These are phyloP conservation scores for Vicia villosa DNA, from an alignment of 306 rosid genomes.

Conservation along the genomic window DNA sequence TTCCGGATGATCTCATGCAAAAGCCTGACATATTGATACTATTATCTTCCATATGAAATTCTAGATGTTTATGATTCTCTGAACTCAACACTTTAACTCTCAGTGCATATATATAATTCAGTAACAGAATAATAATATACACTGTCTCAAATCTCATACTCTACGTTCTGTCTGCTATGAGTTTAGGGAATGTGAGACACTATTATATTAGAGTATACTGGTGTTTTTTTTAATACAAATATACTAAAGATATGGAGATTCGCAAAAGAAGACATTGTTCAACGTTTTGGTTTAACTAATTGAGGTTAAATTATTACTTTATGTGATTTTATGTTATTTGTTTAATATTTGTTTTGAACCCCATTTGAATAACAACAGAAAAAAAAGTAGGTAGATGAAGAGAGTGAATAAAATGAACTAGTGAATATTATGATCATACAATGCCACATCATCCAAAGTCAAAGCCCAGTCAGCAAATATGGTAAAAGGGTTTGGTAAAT, in stretches of 20 bases:
- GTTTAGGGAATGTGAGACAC: slow-evolving; percentile 61
- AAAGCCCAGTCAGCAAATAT: too few species aligned
- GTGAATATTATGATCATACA: too few species aligned
- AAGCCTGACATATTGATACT: slow-evolving; percentile 64
- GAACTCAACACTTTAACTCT: slow-evolving; percentile 32
- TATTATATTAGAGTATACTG: background rate
- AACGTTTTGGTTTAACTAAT: slow-evolving; percentile 62
- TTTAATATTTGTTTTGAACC: too few species aligned
- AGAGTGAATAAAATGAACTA: too few species aligned
- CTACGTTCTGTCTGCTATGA: slow-evolving; percentile 50
- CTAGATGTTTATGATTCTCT: slow-evolving; percentile 20
- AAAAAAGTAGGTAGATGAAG: too few species aligned
- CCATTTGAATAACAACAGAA: too few species aligned
- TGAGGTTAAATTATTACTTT: slow-evolving; percentile 32
- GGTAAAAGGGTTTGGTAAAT: too few species aligned
- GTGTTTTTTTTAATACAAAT: background rate
- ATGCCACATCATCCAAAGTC: too few species aligned
- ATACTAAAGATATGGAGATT: slow-evolving; percentile 52
- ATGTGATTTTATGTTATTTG: slow-evolving; percentile 9
- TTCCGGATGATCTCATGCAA: slow-evolving; percentile 56
- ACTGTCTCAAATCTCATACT: slow-evolving; percentile 29
- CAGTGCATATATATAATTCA: slow-evolving; percentile 53
- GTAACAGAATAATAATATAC: slow-evolving; percentile 31
- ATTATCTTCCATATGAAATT: slow-evolving; percentile 61
- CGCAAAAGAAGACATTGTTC: slow-evolving; percentile 67